phyloP scores from a whole-genome alignment of 768 basidiomycete genomes.

The Tremella fuciformis region DNA sequence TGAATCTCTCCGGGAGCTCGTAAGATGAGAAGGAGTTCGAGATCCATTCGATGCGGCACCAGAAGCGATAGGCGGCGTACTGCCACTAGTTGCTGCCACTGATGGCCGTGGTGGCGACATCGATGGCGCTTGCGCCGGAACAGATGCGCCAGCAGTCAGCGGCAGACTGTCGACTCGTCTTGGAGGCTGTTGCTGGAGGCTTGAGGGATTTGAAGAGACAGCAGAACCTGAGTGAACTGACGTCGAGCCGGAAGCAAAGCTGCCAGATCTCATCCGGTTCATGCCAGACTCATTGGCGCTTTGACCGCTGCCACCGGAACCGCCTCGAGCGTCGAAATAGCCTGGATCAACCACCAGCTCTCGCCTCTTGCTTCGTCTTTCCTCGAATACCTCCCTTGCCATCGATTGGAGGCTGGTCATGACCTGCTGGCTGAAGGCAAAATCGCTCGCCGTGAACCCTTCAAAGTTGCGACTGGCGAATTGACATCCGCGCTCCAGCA shows the following conservation, averaged over 20 bases:
- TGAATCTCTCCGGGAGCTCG: background rate
- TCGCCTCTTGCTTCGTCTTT: slow-evolving; percentile 16
- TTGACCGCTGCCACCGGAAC: background rate
- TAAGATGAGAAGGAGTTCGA: background rate
- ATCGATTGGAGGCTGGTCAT: slow-evolving; percentile 22
- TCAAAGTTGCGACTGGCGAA: slow-evolving; percentile 80
- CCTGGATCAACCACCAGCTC: slow-evolving; percentile 3
- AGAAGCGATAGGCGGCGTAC: background rate
- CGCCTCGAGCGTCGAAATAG: too few species aligned
- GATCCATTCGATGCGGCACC: background rate
- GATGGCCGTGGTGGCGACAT: background rate
- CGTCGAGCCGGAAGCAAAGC: background rate
- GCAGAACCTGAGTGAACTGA: background rate
- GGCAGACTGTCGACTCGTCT: background rate
- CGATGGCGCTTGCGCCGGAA: background rate
- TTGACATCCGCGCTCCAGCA: slow-evolving; percentile 85
- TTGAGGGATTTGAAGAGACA: slow-evolving; percentile 4
- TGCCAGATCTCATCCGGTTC: slow-evolving; percentile 9
- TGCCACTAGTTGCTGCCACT: background rate
- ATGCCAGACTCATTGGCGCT: background rate
- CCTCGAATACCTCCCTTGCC: slow-evolving; percentile 31
- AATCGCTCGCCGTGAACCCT: slow-evolving; percentile 88
- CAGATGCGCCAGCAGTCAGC: background rate
- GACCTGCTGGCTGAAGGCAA: slow-evolving; percentile 68
- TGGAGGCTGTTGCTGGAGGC: background rate